Percentiles rank a stretch among this genome's conserved stretches.
These are phyloP conservation scores for Priceomyces carsonii DNA, from an alignment of 805 yeast genomes.

Conservation along the genomic window DNA sequence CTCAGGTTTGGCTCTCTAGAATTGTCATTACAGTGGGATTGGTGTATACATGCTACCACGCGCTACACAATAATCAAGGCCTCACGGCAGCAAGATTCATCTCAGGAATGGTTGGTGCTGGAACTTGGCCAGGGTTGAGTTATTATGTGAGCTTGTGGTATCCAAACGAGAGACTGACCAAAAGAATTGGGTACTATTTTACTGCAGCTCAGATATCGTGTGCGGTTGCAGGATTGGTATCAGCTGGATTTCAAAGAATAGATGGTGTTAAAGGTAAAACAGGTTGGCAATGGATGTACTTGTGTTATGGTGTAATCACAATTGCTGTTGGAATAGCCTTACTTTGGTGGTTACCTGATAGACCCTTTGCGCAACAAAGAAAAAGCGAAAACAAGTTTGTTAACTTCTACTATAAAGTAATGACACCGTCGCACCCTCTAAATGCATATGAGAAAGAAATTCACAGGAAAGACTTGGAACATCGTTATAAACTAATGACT, in stretches of 20 bases:
- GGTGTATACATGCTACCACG: constrained; percentile 73
- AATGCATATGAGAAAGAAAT: constrained; percentile 50
- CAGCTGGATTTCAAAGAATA: constrained; percentile 86
- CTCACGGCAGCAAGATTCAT: constrained; percentile 71
- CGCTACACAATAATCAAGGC: constrained; percentile 56
- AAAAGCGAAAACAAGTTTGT: constrained; percentile 15
- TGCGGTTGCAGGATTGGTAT: constrained; percentile 82
- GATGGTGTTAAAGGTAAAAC: constrained; percentile 67
- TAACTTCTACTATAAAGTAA: constrained; percentile 21
- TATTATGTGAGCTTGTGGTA: constrained; percentile 85
- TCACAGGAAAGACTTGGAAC: constrained; percentile 62
- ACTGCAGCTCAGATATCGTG: constrained; percentile 93
- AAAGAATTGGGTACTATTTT: constrained; percentile 82
- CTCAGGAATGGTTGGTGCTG: constrained; percentile 78
- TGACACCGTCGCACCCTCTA: constrained; percentile 49
- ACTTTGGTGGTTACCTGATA: constrained; percentile 85
- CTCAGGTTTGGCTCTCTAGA: constrained; percentile 83
- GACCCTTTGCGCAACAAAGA: constrained; percentile 44
- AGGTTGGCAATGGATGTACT: constrained; percentile 88
- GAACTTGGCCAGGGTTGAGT: constrained; percentile 89
- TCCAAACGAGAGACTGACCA: constrained; percentile 73
- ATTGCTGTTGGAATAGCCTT: constrained; percentile 61
- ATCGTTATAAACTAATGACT: constrained; percentile 42
- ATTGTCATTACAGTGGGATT: constrained; percentile 76
- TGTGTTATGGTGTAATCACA: constrained; percentile 74